Percentiles rank a stretch among this genome's conserved stretches.
These are phyloP conservation scores for Penicillium coprophilum DNA, from an alignment of 495 filamentous ascomycete species.

Conservation along the genomic window DNA sequence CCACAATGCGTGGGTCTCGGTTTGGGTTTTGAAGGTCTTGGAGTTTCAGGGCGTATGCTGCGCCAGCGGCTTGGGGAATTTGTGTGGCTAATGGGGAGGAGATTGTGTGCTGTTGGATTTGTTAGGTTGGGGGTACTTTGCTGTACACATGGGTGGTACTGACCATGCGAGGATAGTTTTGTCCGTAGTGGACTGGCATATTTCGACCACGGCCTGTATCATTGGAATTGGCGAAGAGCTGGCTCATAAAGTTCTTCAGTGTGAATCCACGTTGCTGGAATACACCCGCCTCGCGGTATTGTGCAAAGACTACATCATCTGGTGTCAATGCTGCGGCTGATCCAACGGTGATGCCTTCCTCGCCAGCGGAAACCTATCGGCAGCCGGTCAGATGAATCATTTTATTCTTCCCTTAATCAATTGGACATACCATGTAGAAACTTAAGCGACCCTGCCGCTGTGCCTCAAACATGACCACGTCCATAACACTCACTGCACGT, in stretches of 20 bases:
- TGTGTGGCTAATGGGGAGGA: constrained; percentile 93
- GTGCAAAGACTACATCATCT: constrained; percentile 89
- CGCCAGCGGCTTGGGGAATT: constrained; percentile 90
- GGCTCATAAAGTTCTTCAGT: constrained; percentile 87
- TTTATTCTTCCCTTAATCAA: background rate
- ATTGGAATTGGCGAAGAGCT: constrained; percentile 85
- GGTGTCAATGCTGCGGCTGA: constrained; percentile 76
- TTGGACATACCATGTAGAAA: constrained; percentile 84
- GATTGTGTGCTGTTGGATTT: constrained; percentile 71
- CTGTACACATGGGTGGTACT: constrained; percentile 20
- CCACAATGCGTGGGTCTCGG: constrained; percentile 65
- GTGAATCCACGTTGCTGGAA: constrained; percentile 89
- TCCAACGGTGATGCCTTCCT: constrained; percentile 91
- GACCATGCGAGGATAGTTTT: constrained; percentile 76
- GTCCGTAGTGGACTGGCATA: constrained; percentile 98
- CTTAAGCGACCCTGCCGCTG: constrained; percentile 77
- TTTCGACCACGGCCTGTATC: constrained; percentile 84
- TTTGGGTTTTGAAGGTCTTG: constrained; percentile 73
- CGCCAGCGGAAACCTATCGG: constrained; percentile 74
- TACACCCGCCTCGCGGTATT: constrained; percentile 92
- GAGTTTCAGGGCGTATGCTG: constrained; percentile 91
- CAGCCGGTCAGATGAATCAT: background rate
- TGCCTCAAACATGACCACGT: constrained; percentile 90
- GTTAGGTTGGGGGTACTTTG: background rate
- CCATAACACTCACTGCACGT: constrained; percentile 76